Percentiles rank a stretch among this genome's conserved stretches.
Conservation (phyloP, 768 basidiomycete species). For the Agrocybe pediades region DNA sequence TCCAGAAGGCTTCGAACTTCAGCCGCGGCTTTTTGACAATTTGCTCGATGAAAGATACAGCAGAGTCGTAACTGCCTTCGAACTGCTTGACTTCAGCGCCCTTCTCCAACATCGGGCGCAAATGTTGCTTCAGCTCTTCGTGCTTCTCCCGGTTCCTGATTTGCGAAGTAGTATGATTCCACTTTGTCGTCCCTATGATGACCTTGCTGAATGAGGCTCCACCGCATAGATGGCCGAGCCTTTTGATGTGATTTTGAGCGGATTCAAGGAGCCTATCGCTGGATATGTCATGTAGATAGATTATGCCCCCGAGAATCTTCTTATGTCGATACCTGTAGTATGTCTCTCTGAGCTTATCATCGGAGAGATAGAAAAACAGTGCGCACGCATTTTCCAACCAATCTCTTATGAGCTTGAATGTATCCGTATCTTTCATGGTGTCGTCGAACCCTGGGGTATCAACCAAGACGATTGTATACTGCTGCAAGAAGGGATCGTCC, state of each 20-base stretch:
- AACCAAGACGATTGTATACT: slow-evolving; percentile 8
- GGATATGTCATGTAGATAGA: background rate
- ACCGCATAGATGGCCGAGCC: background rate
- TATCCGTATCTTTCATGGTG: slow-evolving; percentile 12
- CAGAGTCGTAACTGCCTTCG: background rate
- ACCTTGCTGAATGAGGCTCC: background rate
- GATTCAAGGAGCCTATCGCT: background rate
- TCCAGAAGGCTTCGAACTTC: no score
- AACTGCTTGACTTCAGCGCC: background rate
- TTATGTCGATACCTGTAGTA: background rate
- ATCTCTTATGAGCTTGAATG: slow-evolving; percentile 14
- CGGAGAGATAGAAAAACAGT: no score
- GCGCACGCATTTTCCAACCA: slow-evolving; percentile 19
- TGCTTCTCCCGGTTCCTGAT: background rate
- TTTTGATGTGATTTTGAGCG: background rate
- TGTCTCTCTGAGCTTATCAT: no score
- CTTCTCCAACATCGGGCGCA: background rate
- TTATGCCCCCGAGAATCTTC: background rate
- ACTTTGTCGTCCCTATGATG: background rate
- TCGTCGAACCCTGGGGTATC: slow-evolving; percentile 28
- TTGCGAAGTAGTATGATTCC: background rate
- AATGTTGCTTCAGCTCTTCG: background rate
- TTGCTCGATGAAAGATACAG: background rate
- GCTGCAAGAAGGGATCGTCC: background rate
- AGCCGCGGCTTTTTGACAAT: background rate